These are phyloP conservation scores for Clathrus columnatus DNA, from an alignment of 768 basidiomycete species.

Conservation along the genomic window DNA sequence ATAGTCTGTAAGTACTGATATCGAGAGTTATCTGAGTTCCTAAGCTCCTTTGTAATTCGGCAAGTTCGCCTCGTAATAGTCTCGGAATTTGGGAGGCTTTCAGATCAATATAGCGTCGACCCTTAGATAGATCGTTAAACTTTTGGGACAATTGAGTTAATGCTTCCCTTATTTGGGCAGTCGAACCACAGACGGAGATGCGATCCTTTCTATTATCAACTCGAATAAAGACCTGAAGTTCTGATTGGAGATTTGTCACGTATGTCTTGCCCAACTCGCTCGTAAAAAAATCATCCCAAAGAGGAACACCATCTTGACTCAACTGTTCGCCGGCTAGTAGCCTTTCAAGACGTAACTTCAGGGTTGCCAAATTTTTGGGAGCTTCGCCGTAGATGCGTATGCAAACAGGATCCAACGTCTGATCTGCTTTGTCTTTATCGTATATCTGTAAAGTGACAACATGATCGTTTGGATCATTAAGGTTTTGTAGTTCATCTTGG, in stretches of 20 bases:
- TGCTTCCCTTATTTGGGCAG: slow-evolving; percentile 31
- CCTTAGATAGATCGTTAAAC: slow-evolving; percentile 34
- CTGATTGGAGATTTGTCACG: slow-evolving; percentile 34
- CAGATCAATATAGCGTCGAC: slow-evolving; percentile 38
- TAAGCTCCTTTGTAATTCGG: slow-evolving; percentile 36
- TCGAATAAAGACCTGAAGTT: slow-evolving; percentile 35
- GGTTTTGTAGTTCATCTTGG: slow-evolving; percentile 29
- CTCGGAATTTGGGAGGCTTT: slow-evolving; percentile 35
- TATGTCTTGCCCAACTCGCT: slow-evolving; percentile 33
- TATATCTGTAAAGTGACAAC: slow-evolving; percentile 29
- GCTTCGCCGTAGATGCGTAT: slow-evolving; percentile 46
- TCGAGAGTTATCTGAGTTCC: slow-evolving; percentile 51
- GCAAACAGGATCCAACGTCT: slow-evolving; percentile 22
- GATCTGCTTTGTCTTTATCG: slow-evolving; percentile 16
- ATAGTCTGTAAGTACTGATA: slow-evolving; percentile 31
- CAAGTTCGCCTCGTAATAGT: slow-evolving; percentile 40
- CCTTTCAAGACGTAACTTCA: slow-evolving; percentile 56
- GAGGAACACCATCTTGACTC: slow-evolving; percentile 37
- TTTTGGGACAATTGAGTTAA: slow-evolving; percentile 40
- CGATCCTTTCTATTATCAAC: slow-evolving; percentile 26
- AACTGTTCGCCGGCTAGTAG: slow-evolving; percentile 54
- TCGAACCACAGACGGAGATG: slow-evolving; percentile 48
- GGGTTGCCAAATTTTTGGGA: slow-evolving; percentile 38
- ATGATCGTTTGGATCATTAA: slow-evolving; percentile 19
- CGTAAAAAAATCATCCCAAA: slow-evolving; percentile 62